A percentile compares a stretch with the other conserved stretches of the same genome.
Evolutionary conservation across 2,329 filamentous ascomycete genomes (phyloP).

Genomic region (Calycina herbarum): DNA sequence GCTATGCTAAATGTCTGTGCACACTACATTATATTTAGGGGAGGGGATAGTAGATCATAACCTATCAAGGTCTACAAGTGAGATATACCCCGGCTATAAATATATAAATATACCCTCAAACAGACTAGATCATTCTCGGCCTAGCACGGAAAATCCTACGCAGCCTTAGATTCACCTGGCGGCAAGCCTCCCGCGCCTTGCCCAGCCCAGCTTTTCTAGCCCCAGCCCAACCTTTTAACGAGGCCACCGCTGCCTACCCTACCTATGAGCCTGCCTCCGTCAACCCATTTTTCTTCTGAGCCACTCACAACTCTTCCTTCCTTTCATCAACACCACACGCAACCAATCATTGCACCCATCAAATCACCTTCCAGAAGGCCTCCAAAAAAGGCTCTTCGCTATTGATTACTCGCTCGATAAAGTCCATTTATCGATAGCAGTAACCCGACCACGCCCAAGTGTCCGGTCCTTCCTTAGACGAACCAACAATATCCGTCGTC

Average conservation of each 20-base stretch:
- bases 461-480: not conserved
- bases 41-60: no score
- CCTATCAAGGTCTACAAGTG: not conserved
- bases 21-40: no score
- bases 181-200: not conserved
- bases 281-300: slow-evolving; percentile 15
- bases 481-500: not conserved
- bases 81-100: not conserved
- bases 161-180: not conserved
- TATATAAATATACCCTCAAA: not conserved
- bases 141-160: slow-evolving; percentile 1
- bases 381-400: slow-evolving; percentile 13
- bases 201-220: not conserved
- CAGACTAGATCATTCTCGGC: not conserved
- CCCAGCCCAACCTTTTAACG: not conserved
- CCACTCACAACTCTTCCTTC: slow-evolving; percentile 24
- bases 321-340: slow-evolving; percentile 24
- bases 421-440: slow-evolving; percentile 14
- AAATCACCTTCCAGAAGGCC: slow-evolving; percentile 24
- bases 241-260: slow-evolving; percentile 8
- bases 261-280: not conserved
- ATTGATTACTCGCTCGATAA: slow-evolving; percentile 20
- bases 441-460: not conserved
- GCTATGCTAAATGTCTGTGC: no score
- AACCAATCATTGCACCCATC: slow-evolving; percentile 29